phyloP scores from a whole-genome alignment of 257 asterid species.

The Solanum sparsipilum region DNA sequence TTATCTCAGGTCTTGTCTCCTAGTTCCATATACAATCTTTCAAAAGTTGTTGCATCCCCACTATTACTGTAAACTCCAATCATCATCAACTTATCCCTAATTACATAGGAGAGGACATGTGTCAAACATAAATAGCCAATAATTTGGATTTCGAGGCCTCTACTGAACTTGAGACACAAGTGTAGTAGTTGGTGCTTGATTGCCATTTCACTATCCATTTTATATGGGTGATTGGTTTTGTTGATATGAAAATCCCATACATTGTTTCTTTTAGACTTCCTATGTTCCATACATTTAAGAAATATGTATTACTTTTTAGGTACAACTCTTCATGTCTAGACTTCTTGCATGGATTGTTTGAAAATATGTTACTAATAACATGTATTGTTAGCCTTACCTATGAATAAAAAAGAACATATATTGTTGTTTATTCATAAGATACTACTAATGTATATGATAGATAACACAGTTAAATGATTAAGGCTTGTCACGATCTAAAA shows the following conservation, averaged over 20 bases:
- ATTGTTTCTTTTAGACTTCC: neutral
- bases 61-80: too few species aligned
- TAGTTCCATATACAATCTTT: too few species aligned
- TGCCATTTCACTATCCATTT: neutral
- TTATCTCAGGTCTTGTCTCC: too few species aligned
- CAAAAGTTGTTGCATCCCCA: too few species aligned
- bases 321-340: neutral
- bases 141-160: neutral
- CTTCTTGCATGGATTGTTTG: neutral
- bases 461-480: neutral
- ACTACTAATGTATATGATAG: neutral
- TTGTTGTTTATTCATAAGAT: neutral
- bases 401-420: neutral
- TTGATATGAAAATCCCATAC: neutral
- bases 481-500: neutral
- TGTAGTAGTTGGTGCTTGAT: neutral
- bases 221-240: neutral
- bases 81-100: too few species aligned
- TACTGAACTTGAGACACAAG: neutral
- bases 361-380: too few species aligned
- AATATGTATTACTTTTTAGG: neutral
- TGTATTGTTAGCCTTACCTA: neutral
- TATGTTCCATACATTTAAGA: neutral
- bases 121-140: neutral
- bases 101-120: too few species aligned